Evolutionary conservation across 1,284 basidiomycete species (phyloP).

Genomic region (Singerocomus inundabilis): DNA sequence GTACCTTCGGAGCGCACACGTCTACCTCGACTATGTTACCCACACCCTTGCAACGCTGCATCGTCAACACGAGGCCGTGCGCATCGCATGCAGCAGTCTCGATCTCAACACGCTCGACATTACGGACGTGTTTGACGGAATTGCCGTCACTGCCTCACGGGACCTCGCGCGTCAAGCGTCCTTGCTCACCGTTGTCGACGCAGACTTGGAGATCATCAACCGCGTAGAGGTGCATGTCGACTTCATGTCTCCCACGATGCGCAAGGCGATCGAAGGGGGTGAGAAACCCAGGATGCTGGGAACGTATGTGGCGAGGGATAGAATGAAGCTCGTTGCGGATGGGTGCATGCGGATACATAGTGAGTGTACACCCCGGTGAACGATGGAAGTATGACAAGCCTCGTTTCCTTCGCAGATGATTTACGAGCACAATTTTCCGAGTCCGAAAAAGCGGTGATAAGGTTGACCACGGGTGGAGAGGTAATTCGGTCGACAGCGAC

Average conservation of each 20-base stretch:
- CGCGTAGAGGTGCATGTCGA: slow-evolving; percentile 68
- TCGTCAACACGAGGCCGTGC: slow-evolving; percentile 63
- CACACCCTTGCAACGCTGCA: slow-evolving; percentile 51
- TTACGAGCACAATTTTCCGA: slow-evolving; percentile 52
- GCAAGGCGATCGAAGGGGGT: slow-evolving; percentile 66
- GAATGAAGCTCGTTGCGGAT: slow-evolving; percentile 78
- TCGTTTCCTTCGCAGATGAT: slow-evolving; percentile 44
- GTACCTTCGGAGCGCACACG: slow-evolving; percentile 59
- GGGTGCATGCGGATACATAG: slow-evolving; percentile 71
- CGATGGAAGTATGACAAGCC: neutral
- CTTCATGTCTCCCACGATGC: slow-evolving; percentile 64
- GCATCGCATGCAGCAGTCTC: slow-evolving; percentile 64
- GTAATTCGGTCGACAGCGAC: slow-evolving; percentile 51
- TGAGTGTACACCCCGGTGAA: slow-evolving; percentile 31
- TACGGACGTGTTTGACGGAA: slow-evolving; percentile 64
- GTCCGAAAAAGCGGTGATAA: slow-evolving; percentile 51
- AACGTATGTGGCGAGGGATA: slow-evolving; percentile 73
- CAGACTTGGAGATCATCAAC: slow-evolving; percentile 67
- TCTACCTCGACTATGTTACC: slow-evolving; percentile 59
- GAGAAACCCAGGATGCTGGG: slow-evolving; percentile 68
- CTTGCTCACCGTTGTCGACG: slow-evolving; percentile 59
- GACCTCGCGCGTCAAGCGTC: slow-evolving; percentile 63
- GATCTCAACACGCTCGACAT: slow-evolving; percentile 70
- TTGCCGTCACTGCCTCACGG: slow-evolving; percentile 50
- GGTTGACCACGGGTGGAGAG: slow-evolving; percentile 58